phyloP scores from a whole-genome alignment of 768 basidiomycete genomes.

The Phanerochaete carnosa region DNA sequence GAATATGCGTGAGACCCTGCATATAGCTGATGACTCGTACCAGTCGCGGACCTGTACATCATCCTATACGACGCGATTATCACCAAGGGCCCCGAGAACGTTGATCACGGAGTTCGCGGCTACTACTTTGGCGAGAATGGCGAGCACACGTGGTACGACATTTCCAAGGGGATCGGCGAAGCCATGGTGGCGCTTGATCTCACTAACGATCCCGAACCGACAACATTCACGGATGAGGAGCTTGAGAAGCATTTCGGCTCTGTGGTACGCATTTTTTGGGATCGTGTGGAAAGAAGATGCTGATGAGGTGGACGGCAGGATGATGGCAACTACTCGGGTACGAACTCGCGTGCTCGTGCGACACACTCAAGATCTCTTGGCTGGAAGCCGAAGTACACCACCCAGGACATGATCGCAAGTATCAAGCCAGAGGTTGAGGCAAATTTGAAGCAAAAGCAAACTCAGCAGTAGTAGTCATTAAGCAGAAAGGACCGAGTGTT shows the following conservation, averaged over 20 bases:
- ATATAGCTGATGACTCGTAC: constrained; percentile 52
- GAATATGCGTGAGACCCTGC: constrained; percentile 30
- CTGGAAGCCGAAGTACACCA: constrained; percentile 49
- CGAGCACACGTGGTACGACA: constrained; percentile 30
- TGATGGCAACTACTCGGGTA: constrained; percentile 15
- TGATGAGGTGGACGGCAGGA: constrained; percentile 10
- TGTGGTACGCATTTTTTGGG: neutral
- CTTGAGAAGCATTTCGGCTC: constrained; percentile 29
- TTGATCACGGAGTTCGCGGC: constrained; percentile 34
- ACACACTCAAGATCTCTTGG: constrained; percentile 40
- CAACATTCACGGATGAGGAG: constrained; percentile 43
- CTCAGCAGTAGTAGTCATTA: too few relatives aligned
- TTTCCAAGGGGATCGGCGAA: constrained; percentile 35
- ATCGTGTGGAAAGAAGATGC: constrained; percentile 25
- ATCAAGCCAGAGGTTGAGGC: constrained; percentile 43
- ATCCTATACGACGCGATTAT: constrained; percentile 39
- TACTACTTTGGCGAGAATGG: constrained; percentile 32
- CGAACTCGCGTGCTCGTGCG: constrained; percentile 24
- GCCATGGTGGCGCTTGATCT: constrained; percentile 30
- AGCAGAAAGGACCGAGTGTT: too few relatives aligned
- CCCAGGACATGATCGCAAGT: constrained; percentile 46
- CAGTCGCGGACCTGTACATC: constrained; percentile 44
- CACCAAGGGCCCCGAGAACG: constrained; percentile 16
- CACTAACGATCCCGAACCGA: constrained; percentile 34
- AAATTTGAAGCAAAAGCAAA: constrained; percentile 4